These are phyloP conservation scores for Eustoma russellianum DNA, from an alignment of 257 asterid species.

Conservation along the genomic window DNA sequence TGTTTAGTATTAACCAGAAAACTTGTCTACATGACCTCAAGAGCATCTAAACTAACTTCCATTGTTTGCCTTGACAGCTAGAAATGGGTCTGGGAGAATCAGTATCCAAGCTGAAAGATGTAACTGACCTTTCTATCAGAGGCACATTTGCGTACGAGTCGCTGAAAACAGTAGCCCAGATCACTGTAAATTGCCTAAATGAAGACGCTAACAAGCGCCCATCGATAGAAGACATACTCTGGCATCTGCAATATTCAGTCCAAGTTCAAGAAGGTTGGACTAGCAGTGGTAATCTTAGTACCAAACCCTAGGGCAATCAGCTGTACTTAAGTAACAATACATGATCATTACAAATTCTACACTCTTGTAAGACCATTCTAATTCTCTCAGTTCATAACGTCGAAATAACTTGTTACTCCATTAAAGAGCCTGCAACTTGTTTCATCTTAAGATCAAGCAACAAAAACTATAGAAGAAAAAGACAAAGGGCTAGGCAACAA, in stretches of 20 bases:
- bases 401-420: no score
- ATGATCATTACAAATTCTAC: no score
- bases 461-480: slow-evolving; percentile 39
- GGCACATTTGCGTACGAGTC: slow-evolving; percentile 89
- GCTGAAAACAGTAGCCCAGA: slow-evolving; percentile 66
- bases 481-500: slow-evolving; percentile 54
- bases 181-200: slow-evolving; percentile 59
- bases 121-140: slow-evolving; percentile 71
- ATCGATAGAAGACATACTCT: slow-evolving; percentile 86
- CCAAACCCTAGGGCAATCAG: slow-evolving; percentile 24
- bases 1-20: background rate
- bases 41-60: background rate
- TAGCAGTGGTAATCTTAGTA: slow-evolving; percentile 51
- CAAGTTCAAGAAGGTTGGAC: slow-evolving; percentile 99
- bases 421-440: no score
- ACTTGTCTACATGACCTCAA: background rate
- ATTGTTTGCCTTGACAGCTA: slow-evolving; percentile 28
- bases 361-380: no score
- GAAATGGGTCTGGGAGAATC: slow-evolving; percentile 82
- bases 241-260: slow-evolving; percentile 97
- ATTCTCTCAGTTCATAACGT: no score
- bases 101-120: slow-evolving; percentile 52
- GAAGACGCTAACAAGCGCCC: slow-evolving; percentile 60
- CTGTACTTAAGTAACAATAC: background rate
- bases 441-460: slow-evolving; percentile 28